These are phyloP conservation scores for Henckelia pumila DNA, from an alignment of 257 asterid genomes.

Conservation along the genomic window DNA sequence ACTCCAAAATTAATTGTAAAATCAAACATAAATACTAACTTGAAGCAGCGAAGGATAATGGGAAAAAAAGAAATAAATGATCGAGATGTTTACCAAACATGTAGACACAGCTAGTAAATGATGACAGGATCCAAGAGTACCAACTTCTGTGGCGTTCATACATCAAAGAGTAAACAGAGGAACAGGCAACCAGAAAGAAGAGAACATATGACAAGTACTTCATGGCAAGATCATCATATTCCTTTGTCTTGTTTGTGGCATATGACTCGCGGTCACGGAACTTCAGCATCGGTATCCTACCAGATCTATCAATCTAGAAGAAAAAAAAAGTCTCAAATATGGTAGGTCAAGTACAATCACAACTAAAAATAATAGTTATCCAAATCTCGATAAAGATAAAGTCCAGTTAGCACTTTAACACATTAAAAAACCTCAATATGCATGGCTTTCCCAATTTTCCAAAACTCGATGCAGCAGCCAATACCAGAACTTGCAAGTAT, in stretches of 20 bases:
- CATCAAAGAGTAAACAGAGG: slow-evolving; percentile 78
- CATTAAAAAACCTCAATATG: slow-evolving; percentile 72
- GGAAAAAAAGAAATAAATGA: slow-evolving; percentile 21
- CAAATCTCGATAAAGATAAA: slow-evolving; percentile 12
- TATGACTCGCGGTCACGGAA: slow-evolving; percentile 96
- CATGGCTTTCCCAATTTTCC: slow-evolving; percentile 99
- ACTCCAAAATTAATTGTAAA: neutral
- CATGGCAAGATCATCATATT: slow-evolving; percentile 96
- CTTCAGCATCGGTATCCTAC: slow-evolving; percentile 84
- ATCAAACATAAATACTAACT: neutral
- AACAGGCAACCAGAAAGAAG: slow-evolving; percentile 73
- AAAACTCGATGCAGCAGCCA: slow-evolving; percentile 98
- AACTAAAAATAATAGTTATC: neutral
- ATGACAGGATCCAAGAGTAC: slow-evolving; percentile 97
- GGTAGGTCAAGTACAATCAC: slow-evolving; percentile 16
- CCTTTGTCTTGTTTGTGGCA: slow-evolving; percentile 95
- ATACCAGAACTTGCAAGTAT: slow-evolving; percentile 97
- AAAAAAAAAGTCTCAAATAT: slow-evolving; percentile 5
- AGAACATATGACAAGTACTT: slow-evolving; percentile 91
- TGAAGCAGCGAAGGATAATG: slow-evolving; percentile 8
- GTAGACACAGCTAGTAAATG: slow-evolving; percentile 96
- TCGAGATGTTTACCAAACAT: slow-evolving; percentile 80
- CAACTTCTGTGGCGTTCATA: slow-evolving; percentile 97
- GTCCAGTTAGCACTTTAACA: slow-evolving; percentile 2
- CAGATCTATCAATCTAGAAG: slow-evolving; percentile 83